Base-by-base conservation (phyloP, 768 basidiomycete genomes). In the Strobilomyces confusus region DNA sequence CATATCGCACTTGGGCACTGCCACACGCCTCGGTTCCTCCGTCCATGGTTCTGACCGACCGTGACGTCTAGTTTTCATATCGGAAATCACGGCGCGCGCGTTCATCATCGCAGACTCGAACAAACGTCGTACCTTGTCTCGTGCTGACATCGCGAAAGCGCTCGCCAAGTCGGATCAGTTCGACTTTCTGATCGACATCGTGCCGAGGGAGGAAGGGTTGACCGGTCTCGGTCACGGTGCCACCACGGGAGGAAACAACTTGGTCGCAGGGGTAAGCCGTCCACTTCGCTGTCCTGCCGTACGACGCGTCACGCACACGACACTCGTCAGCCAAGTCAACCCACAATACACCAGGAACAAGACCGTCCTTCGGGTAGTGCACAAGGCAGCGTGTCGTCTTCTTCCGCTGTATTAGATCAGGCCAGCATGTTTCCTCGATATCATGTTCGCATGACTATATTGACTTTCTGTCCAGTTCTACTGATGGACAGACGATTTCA, bases 161-260 rank as follows among this genome's bases (percentile, higher is more conserved):
- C 79, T 97, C 55, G 82, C 83, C 62, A 92, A 93, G 70, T 89
- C 88, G 5, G 95, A 98, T 73, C 93, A 95, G 69, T 98, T 98
- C 63, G 95, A 98, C 73, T 98, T 98, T 65, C 76, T 98, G 53
- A 95, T 98, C 67, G 95, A 98, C 70, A 92, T 97, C 53, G 87
- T 95, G 1, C 95, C 95, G 0, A 76, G 94, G 40, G 95, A 95
- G 54, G 89, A 92, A 54, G 69, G 68, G 0, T 23, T 69, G 23
- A 58, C 58, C 0, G 68, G 61, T 4, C 59, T 69, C 4, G 54
- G 43, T 23, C 68, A 66, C 12, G 44, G 57, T 14, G 1, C 45
- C 1, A 15, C 44, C 0, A 25, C 44, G 9, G 52, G 44, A 23
- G 65, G 58, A 11, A 58, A 48, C 14, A 62, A 55, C 42, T 29